Conservation (phyloP, 2,329 filamentous ascomycete species). For the Colletotrichum horii region DNA sequence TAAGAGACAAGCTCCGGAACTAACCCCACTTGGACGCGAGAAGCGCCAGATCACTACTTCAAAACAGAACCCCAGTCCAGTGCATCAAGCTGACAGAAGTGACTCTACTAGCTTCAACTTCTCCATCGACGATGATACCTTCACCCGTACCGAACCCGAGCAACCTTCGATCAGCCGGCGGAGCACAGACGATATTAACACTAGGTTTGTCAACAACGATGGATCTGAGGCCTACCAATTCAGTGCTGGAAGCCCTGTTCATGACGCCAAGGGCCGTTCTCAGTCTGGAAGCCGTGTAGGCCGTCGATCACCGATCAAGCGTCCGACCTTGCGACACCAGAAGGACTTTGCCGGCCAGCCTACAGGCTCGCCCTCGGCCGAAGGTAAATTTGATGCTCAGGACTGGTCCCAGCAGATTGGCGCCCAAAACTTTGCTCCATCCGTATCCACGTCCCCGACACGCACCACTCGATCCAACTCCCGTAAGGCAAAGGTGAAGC, state of each 20-base stretch:
- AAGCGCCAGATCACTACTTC: slow-evolving; percentile 7
- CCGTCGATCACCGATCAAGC: slow-evolving; percentile 44
- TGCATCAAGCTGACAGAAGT: slow-evolving; percentile 37
- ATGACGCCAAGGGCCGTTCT: slow-evolving; percentile 39
- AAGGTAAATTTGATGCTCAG: slow-evolving; percentile 52
- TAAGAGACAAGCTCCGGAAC: slow-evolving; percentile 27
- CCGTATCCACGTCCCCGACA: slow-evolving; percentile 48
- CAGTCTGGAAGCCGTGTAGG: slow-evolving; percentile 44
- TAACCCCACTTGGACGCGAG: slow-evolving; percentile 3
- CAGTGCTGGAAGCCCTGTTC: slow-evolving; percentile 49
- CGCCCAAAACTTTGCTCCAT: slow-evolving; percentile 58
- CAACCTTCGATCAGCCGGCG: slow-evolving; percentile 49
- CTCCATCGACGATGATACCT: slow-evolving; percentile 46
- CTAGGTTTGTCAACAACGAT: slow-evolving; percentile 60
- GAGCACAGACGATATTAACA: slow-evolving; percentile 67
- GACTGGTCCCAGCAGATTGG: slow-evolving; percentile 61
- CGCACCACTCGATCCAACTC: slow-evolving; percentile 49
- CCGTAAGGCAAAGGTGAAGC: slow-evolving; percentile 66
- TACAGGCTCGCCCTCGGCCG: slow-evolving; percentile 18
- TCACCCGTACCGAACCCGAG: slow-evolving; percentile 38
- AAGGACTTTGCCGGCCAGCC: slow-evolving; percentile 24
- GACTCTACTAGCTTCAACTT: slow-evolving; percentile 56
- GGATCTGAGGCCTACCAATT: slow-evolving; percentile 53
- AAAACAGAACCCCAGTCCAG: neutral
- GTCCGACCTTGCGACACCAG: slow-evolving; percentile 26